These are phyloP conservation scores for Salix arbutifolia DNA, from an alignment of 345 rosid species.

Conservation along the genomic window DNA sequence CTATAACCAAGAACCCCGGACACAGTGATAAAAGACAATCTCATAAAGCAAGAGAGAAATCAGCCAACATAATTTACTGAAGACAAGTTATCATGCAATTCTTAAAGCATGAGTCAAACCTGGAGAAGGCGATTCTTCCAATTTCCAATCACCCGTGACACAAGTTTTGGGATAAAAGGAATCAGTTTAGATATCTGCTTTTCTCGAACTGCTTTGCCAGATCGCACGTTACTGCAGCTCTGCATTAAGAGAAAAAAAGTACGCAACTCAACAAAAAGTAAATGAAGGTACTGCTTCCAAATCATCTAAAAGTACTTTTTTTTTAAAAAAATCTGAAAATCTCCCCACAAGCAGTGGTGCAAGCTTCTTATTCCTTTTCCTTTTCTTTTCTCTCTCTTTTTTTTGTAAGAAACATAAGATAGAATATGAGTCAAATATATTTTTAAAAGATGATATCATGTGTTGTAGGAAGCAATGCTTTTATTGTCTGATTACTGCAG, in stretches of 20 bases:
- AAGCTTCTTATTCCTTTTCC: no score
- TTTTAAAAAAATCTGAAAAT: neutral
- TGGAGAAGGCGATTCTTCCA: conserved; percentile 68
- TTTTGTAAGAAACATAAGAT: neutral
- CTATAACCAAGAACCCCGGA: neutral
- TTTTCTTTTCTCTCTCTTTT: neutral
- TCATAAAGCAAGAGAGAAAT: conserved; percentile 8
- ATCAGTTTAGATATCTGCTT: conserved; percentile 48
- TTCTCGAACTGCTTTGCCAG: conserved; percentile 39
- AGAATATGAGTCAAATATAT: neutral
- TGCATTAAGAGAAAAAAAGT: conserved; percentile 26
- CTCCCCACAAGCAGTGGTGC: neutral
- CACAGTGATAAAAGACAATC: neutral
- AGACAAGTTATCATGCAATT: neutral
- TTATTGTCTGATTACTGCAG: neutral
- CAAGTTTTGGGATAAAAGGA: conserved; percentile 66
- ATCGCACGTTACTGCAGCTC: conserved; percentile 38
- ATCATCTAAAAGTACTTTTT: neutral
- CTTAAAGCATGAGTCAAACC: conserved; percentile 38
- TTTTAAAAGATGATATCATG: neutral
- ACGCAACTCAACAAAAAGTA: neutral
- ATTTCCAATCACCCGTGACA: conserved; percentile 32
- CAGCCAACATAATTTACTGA: neutral
- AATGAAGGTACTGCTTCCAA: neutral
- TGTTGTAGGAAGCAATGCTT: neutral